Percentiles rank a stretch among this genome's conserved stretches.
Conservation (phyloP, 2,329 filamentous ascomycete species). For the Cladosporium oxysporum region DNA sequence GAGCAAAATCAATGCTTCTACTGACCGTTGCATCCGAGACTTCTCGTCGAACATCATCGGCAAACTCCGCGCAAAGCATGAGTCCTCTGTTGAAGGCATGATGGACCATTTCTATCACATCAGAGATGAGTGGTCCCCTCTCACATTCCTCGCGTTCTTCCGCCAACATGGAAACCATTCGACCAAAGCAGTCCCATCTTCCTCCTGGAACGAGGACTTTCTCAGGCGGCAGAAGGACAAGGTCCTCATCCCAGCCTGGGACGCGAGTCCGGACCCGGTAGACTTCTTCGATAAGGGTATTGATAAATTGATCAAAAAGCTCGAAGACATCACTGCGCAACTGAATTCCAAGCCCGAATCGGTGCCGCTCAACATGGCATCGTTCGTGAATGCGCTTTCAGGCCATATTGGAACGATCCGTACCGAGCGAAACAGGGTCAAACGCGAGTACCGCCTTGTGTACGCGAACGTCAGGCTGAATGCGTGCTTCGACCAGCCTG, state of each 20-base stretch:
- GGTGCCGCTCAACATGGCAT: neutral
- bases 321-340: neutral
- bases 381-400: neutral
- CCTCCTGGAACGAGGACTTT: slow-evolving; percentile 6
- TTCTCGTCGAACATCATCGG: neutral
- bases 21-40: neutral
- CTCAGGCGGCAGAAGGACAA: neutral
- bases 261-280: neutral
- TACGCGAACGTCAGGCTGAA: slow-evolving; percentile 20
- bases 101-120: too few relatives aligned
- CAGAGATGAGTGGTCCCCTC: neutral
- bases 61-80: too few relatives aligned
- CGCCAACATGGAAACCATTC: neutral
- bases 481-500: slow-evolving; percentile 5
- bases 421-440: neutral
- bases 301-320: neutral
- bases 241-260: neutral
- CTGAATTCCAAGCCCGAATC: neutral
- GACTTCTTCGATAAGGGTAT: neutral
- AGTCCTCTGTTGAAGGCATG: too few relatives aligned
- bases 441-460: neutral
- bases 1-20: neutral
- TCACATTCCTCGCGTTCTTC: slow-evolving; percentile 13
- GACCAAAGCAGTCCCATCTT: neutral
- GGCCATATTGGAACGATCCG: neutral